Evolutionary conservation across 768 basidiomycete genomes (phyloP).

Genomic region (Neoboletus brunneissimus): DNA sequence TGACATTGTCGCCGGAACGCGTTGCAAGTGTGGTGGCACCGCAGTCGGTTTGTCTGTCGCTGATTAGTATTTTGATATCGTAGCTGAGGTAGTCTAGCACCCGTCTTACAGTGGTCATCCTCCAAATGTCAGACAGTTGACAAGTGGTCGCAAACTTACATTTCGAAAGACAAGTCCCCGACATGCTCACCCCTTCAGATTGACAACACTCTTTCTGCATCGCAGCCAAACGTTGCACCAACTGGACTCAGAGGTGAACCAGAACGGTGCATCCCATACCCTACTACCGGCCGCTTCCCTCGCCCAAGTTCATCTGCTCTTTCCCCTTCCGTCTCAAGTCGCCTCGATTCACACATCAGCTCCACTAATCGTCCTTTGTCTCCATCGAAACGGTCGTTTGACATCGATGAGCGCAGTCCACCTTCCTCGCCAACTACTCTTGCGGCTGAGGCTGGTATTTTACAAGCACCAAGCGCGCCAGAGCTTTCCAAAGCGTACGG

Average conservation of each 20-base stretch:
- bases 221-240: conserved; percentile 8
- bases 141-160: conserved; percentile 79
- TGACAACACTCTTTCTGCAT: conserved; percentile 10
- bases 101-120: conserved; percentile 61
- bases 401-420: conserved; percentile 19
- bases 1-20: conserved; percentile 68
- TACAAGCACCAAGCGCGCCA: conserved; percentile 58
- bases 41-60: conserved; percentile 62
- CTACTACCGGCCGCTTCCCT: conserved; percentile 44
- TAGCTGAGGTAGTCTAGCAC: conserved; percentile 44
- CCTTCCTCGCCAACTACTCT: conserved; percentile 39
- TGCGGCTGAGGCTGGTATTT: conserved; percentile 56
- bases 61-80: not conserved
- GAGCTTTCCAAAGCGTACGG: conserved; percentile 81
- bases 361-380: conserved; percentile 55
- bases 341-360: conserved; percentile 57
- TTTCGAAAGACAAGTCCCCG: conserved; percentile 53
- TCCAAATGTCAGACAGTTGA: conserved; percentile 49
- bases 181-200: conserved; percentile 31
- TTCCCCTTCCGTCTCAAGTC: conserved; percentile 38
- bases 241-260: conserved; percentile 5
- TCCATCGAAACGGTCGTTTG: conserved; percentile 46
- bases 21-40: conserved; percentile 78
- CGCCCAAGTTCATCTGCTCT: conserved; percentile 41
- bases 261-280: conserved; percentile 1